Evolutionary conservation across 177 flowering plant genomes (phyloP).

Genomic region (Vitis hybrid): DNA sequence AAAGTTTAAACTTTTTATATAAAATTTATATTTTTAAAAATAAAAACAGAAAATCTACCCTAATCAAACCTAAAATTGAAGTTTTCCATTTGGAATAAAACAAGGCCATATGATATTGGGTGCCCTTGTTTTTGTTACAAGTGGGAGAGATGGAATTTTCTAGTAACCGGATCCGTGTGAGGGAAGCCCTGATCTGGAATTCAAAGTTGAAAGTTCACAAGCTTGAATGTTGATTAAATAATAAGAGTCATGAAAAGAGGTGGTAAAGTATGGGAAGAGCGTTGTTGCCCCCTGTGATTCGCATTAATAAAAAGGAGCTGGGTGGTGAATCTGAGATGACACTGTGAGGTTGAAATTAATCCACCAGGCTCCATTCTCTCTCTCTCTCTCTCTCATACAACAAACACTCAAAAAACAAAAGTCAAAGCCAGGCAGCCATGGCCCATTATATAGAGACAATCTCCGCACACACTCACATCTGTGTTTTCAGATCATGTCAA

Average conservation of each 20-base stretch:
- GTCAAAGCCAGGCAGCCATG: slow-evolving; percentile 18
- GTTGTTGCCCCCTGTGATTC: slow-evolving; percentile 38
- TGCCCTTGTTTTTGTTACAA: too few species aligned
- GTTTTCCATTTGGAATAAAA: too few species aligned
- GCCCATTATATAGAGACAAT: slow-evolving; percentile 9
- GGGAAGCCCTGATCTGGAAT: background rate
- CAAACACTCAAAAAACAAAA: background rate
- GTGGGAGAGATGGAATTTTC: too few species aligned
- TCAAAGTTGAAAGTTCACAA: background rate
- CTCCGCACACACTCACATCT: background rate
- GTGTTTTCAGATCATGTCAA: background rate
- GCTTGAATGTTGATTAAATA: slow-evolving; percentile 10
- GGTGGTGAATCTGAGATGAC: slow-evolving; percentile 18
- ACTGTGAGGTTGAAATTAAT: slow-evolving; percentile 36
- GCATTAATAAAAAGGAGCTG: slow-evolving; percentile 38
- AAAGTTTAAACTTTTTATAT: too few species aligned
- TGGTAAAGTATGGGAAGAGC: slow-evolving; percentile 25
- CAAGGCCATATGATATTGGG: too few species aligned
- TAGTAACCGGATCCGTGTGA: too few species aligned
- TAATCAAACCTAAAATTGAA: too few species aligned
- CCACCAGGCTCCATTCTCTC: slow-evolving; percentile 42
- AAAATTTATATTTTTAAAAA: too few species aligned
- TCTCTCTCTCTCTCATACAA: slow-evolving; percentile 12
- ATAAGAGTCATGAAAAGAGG: slow-evolving; percentile 39
- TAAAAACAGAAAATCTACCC: too few species aligned